phyloP scores from a whole-genome alignment of 805 yeast species.

The Candida stauntonica region DNA sequence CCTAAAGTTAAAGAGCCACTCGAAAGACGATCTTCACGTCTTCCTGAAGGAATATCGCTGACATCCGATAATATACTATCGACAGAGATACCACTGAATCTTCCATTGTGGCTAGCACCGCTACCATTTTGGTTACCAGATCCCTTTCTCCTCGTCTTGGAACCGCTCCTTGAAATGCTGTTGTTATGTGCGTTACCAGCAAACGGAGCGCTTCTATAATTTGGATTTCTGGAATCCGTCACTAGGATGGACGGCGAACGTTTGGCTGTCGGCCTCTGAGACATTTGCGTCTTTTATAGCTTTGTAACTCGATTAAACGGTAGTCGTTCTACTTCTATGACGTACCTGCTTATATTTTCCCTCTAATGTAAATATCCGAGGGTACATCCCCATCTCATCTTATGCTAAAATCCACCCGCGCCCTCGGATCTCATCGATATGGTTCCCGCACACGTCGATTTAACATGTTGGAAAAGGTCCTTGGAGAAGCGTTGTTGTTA shows the following conservation, averaged over 20 bases:
- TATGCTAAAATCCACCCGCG: too few relatives aligned
- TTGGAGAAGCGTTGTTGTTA: too few relatives aligned
- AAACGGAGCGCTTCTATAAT: constrained; percentile 64
- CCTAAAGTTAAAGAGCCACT: constrained; percentile 27
- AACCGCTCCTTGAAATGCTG: constrained; percentile 7
- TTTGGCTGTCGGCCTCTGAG: constrained; percentile 58
- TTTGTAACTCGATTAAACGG: neutral
- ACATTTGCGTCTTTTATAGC: constrained; percentile 7
- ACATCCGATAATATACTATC: constrained; percentile 72
- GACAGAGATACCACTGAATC: constrained; percentile 73
- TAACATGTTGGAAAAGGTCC: too few relatives aligned
- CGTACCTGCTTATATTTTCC: too few relatives aligned
- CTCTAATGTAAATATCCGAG: neutral
- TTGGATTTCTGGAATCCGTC: constrained; percentile 73
- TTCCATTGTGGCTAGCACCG: constrained; percentile 24
- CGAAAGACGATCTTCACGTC: constrained; percentile 41
- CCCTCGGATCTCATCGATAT: too few relatives aligned
- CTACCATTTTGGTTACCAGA: constrained; percentile 21
- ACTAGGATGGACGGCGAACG: constrained; percentile 92
- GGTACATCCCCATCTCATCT: too few relatives aligned
- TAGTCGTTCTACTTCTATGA: too few relatives aligned
- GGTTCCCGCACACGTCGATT: too few relatives aligned
- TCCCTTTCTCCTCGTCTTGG: constrained; percentile 14
- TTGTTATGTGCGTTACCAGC: constrained; percentile 51
- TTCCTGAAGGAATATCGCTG: constrained; percentile 82